Percentiles rank a stretch among this genome's conserved stretches.
Conservation (phyloP, 2,329 filamentous ascomycete genomes). For the Phyllosticta capitalensis region DNA sequence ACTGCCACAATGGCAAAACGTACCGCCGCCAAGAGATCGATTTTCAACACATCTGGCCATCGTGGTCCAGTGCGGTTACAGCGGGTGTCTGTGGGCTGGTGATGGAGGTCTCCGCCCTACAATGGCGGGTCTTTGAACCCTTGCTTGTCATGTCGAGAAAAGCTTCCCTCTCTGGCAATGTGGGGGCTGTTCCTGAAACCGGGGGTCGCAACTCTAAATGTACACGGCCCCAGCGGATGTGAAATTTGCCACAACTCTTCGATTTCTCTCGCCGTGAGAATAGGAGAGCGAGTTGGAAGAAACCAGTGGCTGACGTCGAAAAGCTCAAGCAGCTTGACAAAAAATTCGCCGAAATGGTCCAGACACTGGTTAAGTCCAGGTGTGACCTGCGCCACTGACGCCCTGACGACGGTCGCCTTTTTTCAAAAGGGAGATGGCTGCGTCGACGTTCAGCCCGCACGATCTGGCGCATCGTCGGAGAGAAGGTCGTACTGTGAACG, state of each 20-base stretch:
- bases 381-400: not conserved
- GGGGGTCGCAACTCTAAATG: not conserved
- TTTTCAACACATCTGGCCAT: not conserved
- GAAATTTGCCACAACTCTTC: not conserved
- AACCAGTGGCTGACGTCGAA: no score
- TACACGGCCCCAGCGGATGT: not conserved
- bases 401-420: not conserved
- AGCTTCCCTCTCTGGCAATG: not conserved
- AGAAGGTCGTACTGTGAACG: not conserved
- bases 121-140: not conserved
- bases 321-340: no score
- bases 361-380: not conserved
- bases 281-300: not conserved
- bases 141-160: not conserved
- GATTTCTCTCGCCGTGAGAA: not conserved
- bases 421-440: not conserved
- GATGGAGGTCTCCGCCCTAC: not conserved
- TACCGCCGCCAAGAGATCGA: not conserved
- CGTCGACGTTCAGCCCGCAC: not conserved
- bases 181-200: not conserved
- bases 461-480: not conserved
- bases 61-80: not conserved
- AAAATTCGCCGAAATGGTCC: no score
- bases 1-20: not conserved
- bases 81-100: not conserved